A percentile compares a stretch with the other conserved stretches of the same genome.
Evolutionary conservation across 192 early-diverging fungal species (phyloP).

Genomic region (Diversispora eburnea): DNA sequence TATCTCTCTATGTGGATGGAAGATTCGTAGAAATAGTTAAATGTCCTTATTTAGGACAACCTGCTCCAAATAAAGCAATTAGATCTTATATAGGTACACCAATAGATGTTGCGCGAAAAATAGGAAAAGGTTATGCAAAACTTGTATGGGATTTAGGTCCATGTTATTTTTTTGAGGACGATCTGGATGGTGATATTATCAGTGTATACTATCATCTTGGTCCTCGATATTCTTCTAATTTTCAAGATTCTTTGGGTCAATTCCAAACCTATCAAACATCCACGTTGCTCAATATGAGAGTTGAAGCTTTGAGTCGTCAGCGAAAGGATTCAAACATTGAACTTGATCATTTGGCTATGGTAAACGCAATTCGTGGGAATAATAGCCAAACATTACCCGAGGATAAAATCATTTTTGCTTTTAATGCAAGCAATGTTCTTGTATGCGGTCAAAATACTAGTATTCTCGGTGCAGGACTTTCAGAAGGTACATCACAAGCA

Average conservation of each 20-base stretch:
- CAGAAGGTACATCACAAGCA: slow-evolving; percentile 31
- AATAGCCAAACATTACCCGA: slow-evolving; percentile 50
- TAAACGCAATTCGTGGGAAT: slow-evolving; percentile 51
- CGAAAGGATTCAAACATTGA: slow-evolving; percentile 32
- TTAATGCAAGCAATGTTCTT: slow-evolving; percentile 53
- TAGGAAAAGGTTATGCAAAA: slow-evolving; percentile 29
- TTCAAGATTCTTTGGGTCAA: slow-evolving; percentile 59
- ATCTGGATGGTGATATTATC: slow-evolving; percentile 56
- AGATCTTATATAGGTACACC: slow-evolving; percentile 20
- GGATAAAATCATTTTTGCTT: slow-evolving; percentile 61
- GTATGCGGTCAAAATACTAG: slow-evolving; percentile 37
- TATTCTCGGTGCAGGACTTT: slow-evolving; percentile 32
- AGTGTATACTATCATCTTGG: slow-evolving; percentile 62
- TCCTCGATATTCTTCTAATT: slow-evolving; percentile 59
- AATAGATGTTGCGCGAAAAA: slow-evolving; percentile 4
- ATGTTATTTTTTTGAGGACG: slow-evolving; percentile 60
- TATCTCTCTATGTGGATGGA: slow-evolving; percentile 65
- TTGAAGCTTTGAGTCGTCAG: slow-evolving; percentile 41
- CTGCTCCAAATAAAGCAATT: slow-evolving; percentile 33
- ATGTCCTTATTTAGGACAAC: slow-evolving; percentile 51
- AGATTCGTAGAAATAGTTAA: slow-evolving; percentile 49
- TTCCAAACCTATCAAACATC: slow-evolving; percentile 69
- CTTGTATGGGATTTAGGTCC: slow-evolving; percentile 64
- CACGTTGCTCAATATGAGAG: slow-evolving; percentile 47
- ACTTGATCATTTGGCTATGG: slow-evolving; percentile 46